Conservation (phyloP, 768 basidiomycete species). For the Russula virescens region DNA sequence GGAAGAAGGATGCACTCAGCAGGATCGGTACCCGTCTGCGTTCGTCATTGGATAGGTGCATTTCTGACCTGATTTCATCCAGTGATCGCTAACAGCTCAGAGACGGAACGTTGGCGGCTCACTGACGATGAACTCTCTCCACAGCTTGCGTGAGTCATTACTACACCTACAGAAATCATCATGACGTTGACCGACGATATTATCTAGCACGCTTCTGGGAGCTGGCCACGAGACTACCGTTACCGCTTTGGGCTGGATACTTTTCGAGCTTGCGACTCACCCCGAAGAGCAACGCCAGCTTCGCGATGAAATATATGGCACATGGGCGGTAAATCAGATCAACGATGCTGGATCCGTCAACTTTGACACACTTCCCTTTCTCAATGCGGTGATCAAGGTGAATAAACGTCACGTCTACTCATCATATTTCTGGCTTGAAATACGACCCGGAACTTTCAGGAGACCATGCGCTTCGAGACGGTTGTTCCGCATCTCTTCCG, state of each 20-base stretch:
- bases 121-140: slow-evolving; percentile 12
- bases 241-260: slow-evolving; percentile 16
- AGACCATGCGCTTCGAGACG: slow-evolving; percentile 26
- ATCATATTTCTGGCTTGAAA: neutral
- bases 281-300: slow-evolving; percentile 14
- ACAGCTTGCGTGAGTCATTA: slow-evolving; percentile 12
- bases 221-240: slow-evolving; percentile 18
- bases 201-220: slow-evolving; percentile 17
- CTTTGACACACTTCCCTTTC: slow-evolving; percentile 6
- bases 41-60: neutral
- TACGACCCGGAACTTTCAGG: slow-evolving; percentile 19
- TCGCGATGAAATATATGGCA: slow-evolving; percentile 20
- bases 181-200: neutral
- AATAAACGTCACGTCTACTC: neutral
- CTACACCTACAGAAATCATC: no score
- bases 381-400: slow-evolving; percentile 23
- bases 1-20: slow-evolving; percentile 15
- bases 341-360: neutral
- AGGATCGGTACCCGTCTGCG: slow-evolving; percentile 5
- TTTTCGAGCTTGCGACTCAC: slow-evolving; percentile 15
- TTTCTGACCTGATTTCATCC: neutral
- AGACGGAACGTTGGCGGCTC: slow-evolving; percentile 12
- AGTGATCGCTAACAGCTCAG: slow-evolving; percentile 15
- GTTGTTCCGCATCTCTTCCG: slow-evolving; percentile 24
- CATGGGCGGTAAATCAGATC: neutral